Evolutionary conservation across 768 basidiomycete genomes (phyloP).

Genomic region (Calocera cornea): DNA sequence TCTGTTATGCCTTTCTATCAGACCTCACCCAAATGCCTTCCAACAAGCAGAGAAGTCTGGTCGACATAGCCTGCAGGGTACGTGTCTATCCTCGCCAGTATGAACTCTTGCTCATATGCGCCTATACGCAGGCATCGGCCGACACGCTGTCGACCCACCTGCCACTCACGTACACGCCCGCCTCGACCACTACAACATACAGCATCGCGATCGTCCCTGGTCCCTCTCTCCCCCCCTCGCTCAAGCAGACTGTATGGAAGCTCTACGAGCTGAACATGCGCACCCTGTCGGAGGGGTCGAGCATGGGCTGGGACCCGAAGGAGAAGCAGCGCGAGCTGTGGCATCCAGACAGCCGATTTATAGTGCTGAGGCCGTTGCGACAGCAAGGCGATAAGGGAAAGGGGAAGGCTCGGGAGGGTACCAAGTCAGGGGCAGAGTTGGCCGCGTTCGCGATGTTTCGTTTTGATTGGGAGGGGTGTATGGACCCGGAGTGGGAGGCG

Average conservation of each 20-base stretch:
- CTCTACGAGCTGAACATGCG: background rate
- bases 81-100: background rate
- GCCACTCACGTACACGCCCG: background rate
- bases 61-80: background rate
- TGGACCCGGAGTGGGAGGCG: constrained; percentile 8
- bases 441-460: constrained; percentile 47
- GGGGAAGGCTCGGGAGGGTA: background rate
- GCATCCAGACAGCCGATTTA: constrained; percentile 43
- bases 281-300: background rate
- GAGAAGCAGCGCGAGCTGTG: constrained; percentile 51
- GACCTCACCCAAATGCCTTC: too few relatives aligned
- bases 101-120: background rate
- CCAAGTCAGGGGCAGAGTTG: constrained; percentile 14
- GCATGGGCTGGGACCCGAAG: constrained; percentile 46
- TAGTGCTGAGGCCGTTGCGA: constrained; percentile 30
- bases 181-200: background rate
- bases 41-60: background rate
- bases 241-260: background rate
- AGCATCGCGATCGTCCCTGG: background rate
- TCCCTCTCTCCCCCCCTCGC: background rate
- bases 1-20: too few relatives aligned
- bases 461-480: constrained; percentile 49
- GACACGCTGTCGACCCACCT: background rate
- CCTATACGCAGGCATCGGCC: background rate
- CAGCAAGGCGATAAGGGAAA: constrained; percentile 8